Evolutionary conservation across 805 yeast genomes (phyloP), one percentile per base, ranked within the genome.

Genomic region (Candida jianshihensis): DNA sequence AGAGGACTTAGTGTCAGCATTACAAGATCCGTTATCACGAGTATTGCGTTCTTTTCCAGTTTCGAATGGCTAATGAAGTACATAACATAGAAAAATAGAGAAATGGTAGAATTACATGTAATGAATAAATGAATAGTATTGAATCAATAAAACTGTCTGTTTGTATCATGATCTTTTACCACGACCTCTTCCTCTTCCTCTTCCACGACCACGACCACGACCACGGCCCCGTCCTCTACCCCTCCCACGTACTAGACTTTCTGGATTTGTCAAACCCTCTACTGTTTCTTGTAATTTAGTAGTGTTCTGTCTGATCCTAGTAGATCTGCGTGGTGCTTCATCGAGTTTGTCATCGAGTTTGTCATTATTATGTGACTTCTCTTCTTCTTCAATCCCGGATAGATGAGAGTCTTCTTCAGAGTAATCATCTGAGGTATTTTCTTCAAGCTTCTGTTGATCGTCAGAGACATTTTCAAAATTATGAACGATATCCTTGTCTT

Each of bases 1-100:
- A 66, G 87, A 35, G 95, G 95, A 0, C 61, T 86, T 30, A 85
- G 87, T 2, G 84, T 86, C 19, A 80, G 89, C 11, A 62, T 82
- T 19, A 63, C 78, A 9, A 68, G 95, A 41, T 78, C 92, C 0
- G 73, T 86, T 35, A 49, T 81, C 37, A 81, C 79, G 12, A 86
- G 86, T 41, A 72, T 81, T 71, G 78, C 79, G 7, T 83, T 86
- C 54, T 86, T 86, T 57, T 70, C 86, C 25, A 60, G 73, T 13
- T 86, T 73, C 59, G 95, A 85, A 56, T 71, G 68, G 43, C 57
- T 80, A 36, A 78, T 83, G 86, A 64, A 64, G 33, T 66, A 73
- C 43, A 54, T 78, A 33, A 64, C 65, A 12, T 73, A 11, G 17
- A 26, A 11, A 5, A 26, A 14, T n/a, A 26, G 14, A 11, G 5